Conservation (phyloP, 1,284 basidiomycete genomes). For the Wallemia ichthyophaga region DNA sequence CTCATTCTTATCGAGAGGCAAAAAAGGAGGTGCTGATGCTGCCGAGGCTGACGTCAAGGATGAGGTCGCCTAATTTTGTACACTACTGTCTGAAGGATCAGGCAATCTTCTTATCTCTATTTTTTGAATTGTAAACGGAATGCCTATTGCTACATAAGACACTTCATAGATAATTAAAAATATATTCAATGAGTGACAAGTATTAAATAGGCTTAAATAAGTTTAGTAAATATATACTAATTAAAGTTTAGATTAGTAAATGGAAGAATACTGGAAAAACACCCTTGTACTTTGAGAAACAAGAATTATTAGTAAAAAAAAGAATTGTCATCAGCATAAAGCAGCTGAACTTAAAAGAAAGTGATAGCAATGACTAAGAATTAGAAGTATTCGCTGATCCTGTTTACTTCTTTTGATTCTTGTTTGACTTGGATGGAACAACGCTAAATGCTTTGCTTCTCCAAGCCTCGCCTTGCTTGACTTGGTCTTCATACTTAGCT, state of each 20-base stretch:
- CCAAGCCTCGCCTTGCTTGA: conserved; percentile 27
- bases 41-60: neutral
- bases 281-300: neutral
- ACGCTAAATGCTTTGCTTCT: conserved; percentile 28
- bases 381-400: neutral
- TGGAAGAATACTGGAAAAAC: neutral
- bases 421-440: conserved; percentile 1
- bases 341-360: no score
- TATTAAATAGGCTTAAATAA: no score
- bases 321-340: no score
- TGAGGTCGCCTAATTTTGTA: neutral
- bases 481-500: conserved; percentile 27
- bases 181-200: neutral
- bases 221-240: neutral
- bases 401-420: neutral
- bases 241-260: neutral
- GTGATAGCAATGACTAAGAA: no score
- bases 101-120: neutral
- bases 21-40: neutral
- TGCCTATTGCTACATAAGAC: no score
- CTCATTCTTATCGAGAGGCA: neutral
- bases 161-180: no score
- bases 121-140: no score
- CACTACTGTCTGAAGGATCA: neutral
- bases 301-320: neutral